phyloP scores from a whole-genome alignment of 208 protist genomes.

The Borovskyia barvae region DNA sequence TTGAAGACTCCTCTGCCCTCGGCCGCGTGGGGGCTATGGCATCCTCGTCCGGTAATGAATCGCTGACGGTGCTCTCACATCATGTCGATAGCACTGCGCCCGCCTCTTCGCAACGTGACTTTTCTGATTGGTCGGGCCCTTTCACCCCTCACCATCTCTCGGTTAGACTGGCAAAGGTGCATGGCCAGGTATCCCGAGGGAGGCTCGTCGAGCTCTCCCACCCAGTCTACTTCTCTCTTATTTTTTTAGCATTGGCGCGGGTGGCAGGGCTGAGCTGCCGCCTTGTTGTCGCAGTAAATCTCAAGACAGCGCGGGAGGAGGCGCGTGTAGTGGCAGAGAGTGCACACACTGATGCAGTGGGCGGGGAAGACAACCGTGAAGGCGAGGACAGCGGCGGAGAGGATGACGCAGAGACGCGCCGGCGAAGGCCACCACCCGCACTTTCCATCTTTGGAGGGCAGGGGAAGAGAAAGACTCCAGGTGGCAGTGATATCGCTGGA shows the following conservation, averaged over 20 bases:
- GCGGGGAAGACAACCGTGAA: background rate
- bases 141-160: slow-evolving; percentile 18
- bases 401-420: slow-evolving; percentile 3
- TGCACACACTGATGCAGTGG: background rate
- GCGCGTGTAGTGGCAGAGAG: background rate
- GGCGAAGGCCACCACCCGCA: too few relatives aligned
- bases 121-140: slow-evolving; percentile 32
- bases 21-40: background rate
- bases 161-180: slow-evolving; percentile 10
- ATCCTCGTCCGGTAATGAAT: background rate
- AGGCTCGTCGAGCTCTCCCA: slow-evolving; percentile 29
- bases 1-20: background rate
- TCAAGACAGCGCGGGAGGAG: slow-evolving; percentile 14
- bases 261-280: slow-evolving; percentile 43
- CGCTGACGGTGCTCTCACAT: too few relatives aligned
- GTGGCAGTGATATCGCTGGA: background rate
- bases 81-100: background rate
- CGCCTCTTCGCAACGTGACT: slow-evolving; percentile 12
- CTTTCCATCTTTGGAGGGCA: slow-evolving; percentile 40
- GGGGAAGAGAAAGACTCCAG: slow-evolving; percentile 12
- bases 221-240: slow-evolving; percentile 46
- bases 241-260: slow-evolving; percentile 55
- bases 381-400: slow-evolving; percentile 5
- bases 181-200: background rate
- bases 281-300: slow-evolving; percentile 39